A percentile compares a stretch with the other conserved stretches of the same genome.
Evolutionary conservation across 169 alveolate species (phyloP).

Genomic region (Plasmodium relictum): DNA sequence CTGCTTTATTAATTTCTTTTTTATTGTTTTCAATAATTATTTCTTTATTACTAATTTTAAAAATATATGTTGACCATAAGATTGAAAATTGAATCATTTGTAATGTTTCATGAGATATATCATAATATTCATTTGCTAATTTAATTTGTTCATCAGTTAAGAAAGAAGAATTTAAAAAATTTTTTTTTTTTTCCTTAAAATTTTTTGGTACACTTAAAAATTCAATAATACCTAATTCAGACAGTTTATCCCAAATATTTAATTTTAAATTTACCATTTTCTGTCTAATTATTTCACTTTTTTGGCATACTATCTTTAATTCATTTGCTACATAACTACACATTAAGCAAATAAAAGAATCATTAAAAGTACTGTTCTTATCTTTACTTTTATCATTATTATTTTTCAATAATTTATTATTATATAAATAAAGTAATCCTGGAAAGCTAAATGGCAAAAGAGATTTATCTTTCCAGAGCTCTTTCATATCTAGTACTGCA

Average conservation of each 20-base stretch:
- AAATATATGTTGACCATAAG: conserved; percentile 71
- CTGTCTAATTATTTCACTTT: conserved; percentile 68
- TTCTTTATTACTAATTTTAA: conserved; percentile 59
- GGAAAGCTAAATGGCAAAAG: conserved; percentile 73
- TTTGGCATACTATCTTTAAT: conserved; percentile 38
- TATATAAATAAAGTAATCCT: conserved; percentile 58
- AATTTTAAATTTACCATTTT: conserved; percentile 51
- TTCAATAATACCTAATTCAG: conserved; percentile 69
- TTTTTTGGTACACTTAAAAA: conserved; percentile 71
- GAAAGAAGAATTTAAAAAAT: conserved; percentile 45
- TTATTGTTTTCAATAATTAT: conserved; percentile 36
- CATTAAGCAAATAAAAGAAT: conserved; percentile 61
- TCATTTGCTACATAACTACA: conserved; percentile 76
- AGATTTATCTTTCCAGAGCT: conserved; percentile 65
- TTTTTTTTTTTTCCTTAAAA: conserved; percentile 66
- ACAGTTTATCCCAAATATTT: conserved; percentile 53
- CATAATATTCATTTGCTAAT: conserved; percentile 71
- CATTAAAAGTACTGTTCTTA: not conserved
- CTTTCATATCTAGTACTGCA: conserved; percentile 74
- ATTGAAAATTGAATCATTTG: conserved; percentile 74
- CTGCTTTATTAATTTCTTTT: conserved; percentile 56
- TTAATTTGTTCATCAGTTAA: conserved; percentile 70
- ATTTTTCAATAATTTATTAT: conserved; percentile 36
- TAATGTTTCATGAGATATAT: conserved; percentile 59
- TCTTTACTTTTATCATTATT: not conserved